phyloP scores from a whole-genome alignment of 1,139 yeast genomes.

The Saccharomyces pastorianus region DNA sequence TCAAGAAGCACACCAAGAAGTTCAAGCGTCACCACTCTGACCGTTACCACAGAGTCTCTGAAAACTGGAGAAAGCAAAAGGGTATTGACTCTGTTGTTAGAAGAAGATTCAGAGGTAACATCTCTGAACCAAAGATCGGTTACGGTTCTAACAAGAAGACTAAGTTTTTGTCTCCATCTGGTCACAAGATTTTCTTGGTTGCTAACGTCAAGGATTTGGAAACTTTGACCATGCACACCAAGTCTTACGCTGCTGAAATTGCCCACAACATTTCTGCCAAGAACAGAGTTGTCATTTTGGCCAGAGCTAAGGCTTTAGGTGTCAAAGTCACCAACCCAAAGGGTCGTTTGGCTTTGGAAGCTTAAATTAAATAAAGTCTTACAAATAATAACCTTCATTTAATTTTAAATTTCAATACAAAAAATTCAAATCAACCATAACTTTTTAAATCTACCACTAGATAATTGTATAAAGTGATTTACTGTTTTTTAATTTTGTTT shows the following conservation, averaged over 20 bases:
- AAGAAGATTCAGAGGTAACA: constrained; percentile 99
- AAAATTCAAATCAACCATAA: neutral
- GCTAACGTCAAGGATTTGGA: constrained; percentile 91
- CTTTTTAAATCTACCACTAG: neutral
- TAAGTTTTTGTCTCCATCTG: constrained; percentile 91
- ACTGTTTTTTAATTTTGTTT: constrained; percentile 9
- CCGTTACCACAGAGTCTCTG: constrained; percentile 97
- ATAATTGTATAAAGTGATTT: neutral
- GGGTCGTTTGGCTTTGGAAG: constrained; percentile 98
- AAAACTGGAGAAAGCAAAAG: constrained; percentile 99
- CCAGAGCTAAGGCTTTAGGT: constrained; percentile 97
- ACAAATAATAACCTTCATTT: neutral
- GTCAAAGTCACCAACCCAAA: constrained; percentile 98
- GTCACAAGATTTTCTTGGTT: constrained; percentile 95
- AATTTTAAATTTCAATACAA: neutral
- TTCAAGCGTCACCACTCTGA: constrained; percentile 99
- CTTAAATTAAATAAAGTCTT: constrained; percentile 41
- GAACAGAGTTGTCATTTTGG: constrained; percentile 94
- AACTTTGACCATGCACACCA: constrained; percentile 92
- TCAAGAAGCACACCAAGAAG: constrained; percentile 97
- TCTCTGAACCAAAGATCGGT: constrained; percentile 99
- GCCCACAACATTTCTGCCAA: constrained; percentile 97
- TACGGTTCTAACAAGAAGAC: constrained; percentile 99
- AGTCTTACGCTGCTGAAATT: constrained; percentile 98
- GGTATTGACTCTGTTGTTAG: constrained; percentile 99